Evolutionary conservation across 2,329 filamentous ascomycete species (phyloP), one percentile per base, ranked within the genome.

Genomic region (Ascocoryne sarcoides): DNA sequence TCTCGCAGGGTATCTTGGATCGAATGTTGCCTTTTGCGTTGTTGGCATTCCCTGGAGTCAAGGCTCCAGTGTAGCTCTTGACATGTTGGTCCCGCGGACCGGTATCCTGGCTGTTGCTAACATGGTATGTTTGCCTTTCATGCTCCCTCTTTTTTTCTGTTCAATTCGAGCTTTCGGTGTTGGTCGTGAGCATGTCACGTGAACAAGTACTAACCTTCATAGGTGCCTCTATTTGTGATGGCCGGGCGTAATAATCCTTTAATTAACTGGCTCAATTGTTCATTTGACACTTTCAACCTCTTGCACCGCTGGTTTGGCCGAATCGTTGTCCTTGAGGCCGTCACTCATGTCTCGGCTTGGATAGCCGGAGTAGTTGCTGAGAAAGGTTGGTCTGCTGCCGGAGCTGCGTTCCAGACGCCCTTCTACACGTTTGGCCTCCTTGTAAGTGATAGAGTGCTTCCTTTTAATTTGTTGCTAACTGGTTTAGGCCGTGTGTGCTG

Each of bases 221-320:
- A 67, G 64, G 65, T 79, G 34, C 84, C 84, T 1, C 66, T 89
- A 3, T 83, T 88, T 62, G 61, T 88, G 36, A 69, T 88, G 59
- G 81, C 82, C 34, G 79, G 80, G 31, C 73, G 84, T 52, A 89
- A 88, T 65, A 89, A 89, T 63, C 82, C 82, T 16, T 68, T 90
- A 49, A 86, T 89, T 57, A 68, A 69, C 45, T 66, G 83, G 49
- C 69, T 85, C 39, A 77, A 78, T 46, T 78, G 89, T 48, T 84
- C 81, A 3, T 90, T 88, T 60, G 84, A 90, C 60, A 86, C 82
- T 1, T 88, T 84, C 69, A 90, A 89, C 65, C 64, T 90, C 46
- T 68, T 89, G 43, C 84, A 90, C 62, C 75, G 84, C 46, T 89
- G 84, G 84, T 73, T 87, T 47, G 84, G 84, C 52, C 77, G 84